Evolutionary conservation across 1,284 basidiomycete genomes (phyloP).

Genomic region (Papiliotrema fonsecae): DNA sequence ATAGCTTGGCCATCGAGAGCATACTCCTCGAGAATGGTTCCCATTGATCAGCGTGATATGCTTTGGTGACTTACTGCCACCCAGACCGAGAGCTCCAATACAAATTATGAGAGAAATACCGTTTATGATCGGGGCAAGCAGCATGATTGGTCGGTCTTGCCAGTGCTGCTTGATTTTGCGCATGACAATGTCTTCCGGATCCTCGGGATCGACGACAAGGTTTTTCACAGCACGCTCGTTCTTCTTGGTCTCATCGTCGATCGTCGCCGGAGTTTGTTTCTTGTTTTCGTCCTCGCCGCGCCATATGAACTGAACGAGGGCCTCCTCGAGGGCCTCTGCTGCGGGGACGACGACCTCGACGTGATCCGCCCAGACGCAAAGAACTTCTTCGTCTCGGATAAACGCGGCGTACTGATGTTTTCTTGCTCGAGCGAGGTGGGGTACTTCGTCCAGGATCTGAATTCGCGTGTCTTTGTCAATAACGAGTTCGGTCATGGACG

Average conservation of each 20-base stretch:
- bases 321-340: conserved; percentile 62
- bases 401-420: conserved; percentile 82
- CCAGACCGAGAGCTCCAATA: conserved; percentile 27
- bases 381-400: conserved; percentile 66
- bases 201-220: conserved; percentile 11
- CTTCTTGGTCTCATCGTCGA: conserved; percentile 30
- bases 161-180: conserved; percentile 19
- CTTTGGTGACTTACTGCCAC: too few relatives aligned
- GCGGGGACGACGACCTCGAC: conserved; percentile 63
- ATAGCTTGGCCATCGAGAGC: conserved; percentile 51
- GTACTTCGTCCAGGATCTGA: conserved; percentile 53
- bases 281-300: conserved; percentile 41
- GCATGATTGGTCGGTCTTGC: conserved; percentile 45
- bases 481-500: conserved; percentile 29
- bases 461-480: conserved; percentile 38
- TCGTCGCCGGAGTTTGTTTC: conserved; percentile 37
- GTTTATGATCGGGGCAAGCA: conserved; percentile 53
- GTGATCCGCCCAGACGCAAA: conserved; percentile 72
- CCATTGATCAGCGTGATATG: too few relatives aligned
- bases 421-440: conserved; percentile 61
- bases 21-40: conserved; percentile 51
- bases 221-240: conserved; percentile 33
- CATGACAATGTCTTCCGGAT: conserved; percentile 24
- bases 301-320: conserved; percentile 78
- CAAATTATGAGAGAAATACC: conserved; percentile 49